Evolutionary conservation across 371 early-diverging fungal species (phyloP), one percentile per base, ranked within the genome.

Genomic region (Haplosporangium sp.): DNA sequence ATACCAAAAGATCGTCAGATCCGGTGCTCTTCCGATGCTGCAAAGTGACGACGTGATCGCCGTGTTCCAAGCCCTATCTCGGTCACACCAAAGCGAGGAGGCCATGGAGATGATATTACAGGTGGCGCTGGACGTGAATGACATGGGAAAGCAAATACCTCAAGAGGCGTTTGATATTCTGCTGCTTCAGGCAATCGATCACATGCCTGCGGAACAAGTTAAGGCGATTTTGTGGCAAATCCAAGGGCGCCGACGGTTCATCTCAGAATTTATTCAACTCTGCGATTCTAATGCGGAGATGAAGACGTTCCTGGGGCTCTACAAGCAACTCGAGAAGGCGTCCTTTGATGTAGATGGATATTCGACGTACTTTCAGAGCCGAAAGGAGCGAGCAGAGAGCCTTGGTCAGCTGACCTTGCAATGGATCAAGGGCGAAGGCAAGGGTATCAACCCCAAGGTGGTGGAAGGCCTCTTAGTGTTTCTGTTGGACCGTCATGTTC

Each of bases 21-120:
- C 62, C 1, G 58, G 59, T 8, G 69, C 73, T 14, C 52, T 79
- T n/a, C 0, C 62, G 13, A 46, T 54, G 0, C 47, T 79, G 10
- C 65, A 62, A 12, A 62, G 62, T 12, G 73, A 69, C 45, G 80
- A 79, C 41, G 65, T 79, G 12, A 20, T 48, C 14, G 65, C 40
- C 2, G 54, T 79, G 4, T 79, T 65, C 36, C 73, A 73, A 23
- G 51, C 43, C 12, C 23, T 79, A 13, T 14, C 38, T 9, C 58
- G 46, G 37, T 73, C 69, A 1, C 48, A 40, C 43, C 63, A 69
- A 14, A 61, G 55, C 20, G 73, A 79, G 38, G 69, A 73, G 16
- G 64, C 80, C 6, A 65, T 51, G 59, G 73, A 79, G 36, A 73
- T 79, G 69, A 79, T 79, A 73, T 61, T 79, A n/a, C 80, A 73